These are phyloP conservation scores for Parachaetomium inaequale DNA, from an alignment of 495 filamentous ascomycete species.

Conservation along the genomic window DNA sequence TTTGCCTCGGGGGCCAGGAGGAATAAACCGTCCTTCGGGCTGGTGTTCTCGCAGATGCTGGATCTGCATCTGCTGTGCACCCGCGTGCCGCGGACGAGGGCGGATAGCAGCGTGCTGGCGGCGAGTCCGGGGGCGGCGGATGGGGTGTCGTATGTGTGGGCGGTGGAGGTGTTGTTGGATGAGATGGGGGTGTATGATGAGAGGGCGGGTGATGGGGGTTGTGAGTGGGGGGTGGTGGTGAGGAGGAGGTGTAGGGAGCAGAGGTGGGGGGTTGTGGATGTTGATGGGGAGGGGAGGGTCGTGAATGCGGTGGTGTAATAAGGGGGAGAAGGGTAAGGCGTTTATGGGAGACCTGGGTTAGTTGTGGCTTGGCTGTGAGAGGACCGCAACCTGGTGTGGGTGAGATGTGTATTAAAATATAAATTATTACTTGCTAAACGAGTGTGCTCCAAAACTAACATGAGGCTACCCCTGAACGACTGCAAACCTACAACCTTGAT, in stretches of 20 bases:
- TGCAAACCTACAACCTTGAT: neutral
- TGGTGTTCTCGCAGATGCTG: constrained; percentile 42
- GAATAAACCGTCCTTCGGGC: constrained; percentile 43
- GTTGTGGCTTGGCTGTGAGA: too few relatives aligned
- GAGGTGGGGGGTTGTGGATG: constrained; percentile 42
- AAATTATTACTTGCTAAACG: neutral
- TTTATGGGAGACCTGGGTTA: too few relatives aligned
- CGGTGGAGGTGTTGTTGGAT: constrained; percentile 46
- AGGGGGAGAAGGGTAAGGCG: too few relatives aligned
- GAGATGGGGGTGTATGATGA: constrained; percentile 35
- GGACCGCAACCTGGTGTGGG: too few relatives aligned
- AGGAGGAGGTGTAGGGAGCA: constrained; percentile 38
- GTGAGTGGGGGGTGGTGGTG: constrained; percentile 6
- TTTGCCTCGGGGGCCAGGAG: neutral
- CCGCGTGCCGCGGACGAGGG: constrained; percentile 30
- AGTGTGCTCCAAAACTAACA: neutral
- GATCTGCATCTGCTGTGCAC: constrained; percentile 45
- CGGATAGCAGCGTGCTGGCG: constrained; percentile 22
- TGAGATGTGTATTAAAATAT: neutral
- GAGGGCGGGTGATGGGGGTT: constrained; percentile 3
- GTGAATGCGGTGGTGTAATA: constrained; percentile 27
- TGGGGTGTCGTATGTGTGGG: constrained; percentile 29
- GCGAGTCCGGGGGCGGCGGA: neutral
- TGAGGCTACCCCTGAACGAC: neutral
- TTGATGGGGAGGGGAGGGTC: constrained; percentile 28